Percentiles rank a stretch among this genome's conserved stretches.
Conservation (phyloP, 768 basidiomycete species). For the Mycena alexandri region DNA sequence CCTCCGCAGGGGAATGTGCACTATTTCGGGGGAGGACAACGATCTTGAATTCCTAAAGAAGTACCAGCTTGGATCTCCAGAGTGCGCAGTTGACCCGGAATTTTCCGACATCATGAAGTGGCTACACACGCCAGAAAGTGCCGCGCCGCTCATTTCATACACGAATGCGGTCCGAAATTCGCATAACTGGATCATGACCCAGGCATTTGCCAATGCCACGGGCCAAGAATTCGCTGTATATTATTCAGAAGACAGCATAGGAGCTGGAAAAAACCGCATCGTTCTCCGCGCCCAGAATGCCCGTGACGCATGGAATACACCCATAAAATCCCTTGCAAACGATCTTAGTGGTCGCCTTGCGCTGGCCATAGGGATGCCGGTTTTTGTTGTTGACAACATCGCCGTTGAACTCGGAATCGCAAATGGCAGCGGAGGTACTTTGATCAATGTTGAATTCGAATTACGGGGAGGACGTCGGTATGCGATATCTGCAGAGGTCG, state of each 20-base stretch:
- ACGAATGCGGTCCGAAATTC: constrained; percentile 32
- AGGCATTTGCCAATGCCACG: constrained; percentile 29
- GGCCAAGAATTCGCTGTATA: constrained; percentile 26
- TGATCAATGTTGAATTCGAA: constrained; percentile 25
- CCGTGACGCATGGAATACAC: constrained; percentile 34
- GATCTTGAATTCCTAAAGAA: constrained; percentile 25
- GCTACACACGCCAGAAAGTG: constrained; percentile 18
- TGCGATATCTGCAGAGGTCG: constrained; percentile 31
- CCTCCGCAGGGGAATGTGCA: constrained; percentile 30
- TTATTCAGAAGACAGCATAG: constrained; percentile 20
- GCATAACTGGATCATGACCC: constrained; percentile 31
- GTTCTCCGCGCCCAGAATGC: constrained; percentile 19
- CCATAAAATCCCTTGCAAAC: constrained; percentile 20
- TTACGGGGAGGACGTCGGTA: constrained; percentile 24
- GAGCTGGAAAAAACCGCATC: neutral
- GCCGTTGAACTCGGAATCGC: constrained; percentile 37
- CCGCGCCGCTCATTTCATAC: constrained; percentile 30
- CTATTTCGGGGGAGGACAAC: constrained; percentile 21
- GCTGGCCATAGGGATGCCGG: constrained; percentile 35
- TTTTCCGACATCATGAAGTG: constrained; percentile 14
- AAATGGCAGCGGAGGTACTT: constrained; percentile 33
- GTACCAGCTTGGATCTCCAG: constrained; percentile 12
- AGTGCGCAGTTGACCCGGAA: neutral
- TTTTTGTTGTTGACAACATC: constrained; percentile 35
- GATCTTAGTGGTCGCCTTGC: constrained; percentile 36